Base-by-base conservation (phyloP, 768 basidiomycete species). In the Suillus plorans region DNA sequence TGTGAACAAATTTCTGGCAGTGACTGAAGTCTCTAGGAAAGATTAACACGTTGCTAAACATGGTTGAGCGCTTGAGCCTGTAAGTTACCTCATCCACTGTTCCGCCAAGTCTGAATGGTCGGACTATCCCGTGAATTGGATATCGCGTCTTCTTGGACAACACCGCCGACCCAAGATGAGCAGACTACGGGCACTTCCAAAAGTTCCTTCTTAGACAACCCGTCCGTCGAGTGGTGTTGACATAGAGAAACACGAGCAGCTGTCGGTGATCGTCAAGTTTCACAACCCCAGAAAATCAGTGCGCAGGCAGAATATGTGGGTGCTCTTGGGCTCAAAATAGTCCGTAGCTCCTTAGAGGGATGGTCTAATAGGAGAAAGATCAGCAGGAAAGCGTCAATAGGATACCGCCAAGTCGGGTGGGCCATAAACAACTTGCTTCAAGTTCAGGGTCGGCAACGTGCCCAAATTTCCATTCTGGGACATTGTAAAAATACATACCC, bases 101-200 rank as follows among this genome's bases (percentile, higher is more conserved):
- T 50, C 49, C 25, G 49, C 14, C 1, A 14, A 50, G 49, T 49
- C 49, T 55, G 31, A 31, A 31, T 31, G 16, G 57, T 41, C 57
- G 57, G 57, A 58, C 16, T 58, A 58, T 58, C 39, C 57, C 57
- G 39, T 41, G 25, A 58, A 58, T 58, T 28, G 39, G 25, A 58
- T 41, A 37, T n/a, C 37, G 25, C 5, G 10, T 41, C 16, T 58
- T 58, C 36, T 58, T 16, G 14, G 16, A 39, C 56, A 39, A 53
- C 9, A 18, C 52, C 36, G 37, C 37, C 56, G 37, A 39, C 14
- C 37, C 5, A 25, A 22, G 37, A 37, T 4, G 6, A 6, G 1
- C 10, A n/a, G n/a, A 9, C 7, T n/a, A 39, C 39, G 41, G 25
- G 25, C 22, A 39, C 56, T 25, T 57, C 5, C 36, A 37, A 22